Evolutionary conservation across 441 rosid genomes (phyloP).

Genomic region (Metrosideros polymorpha): DNA sequence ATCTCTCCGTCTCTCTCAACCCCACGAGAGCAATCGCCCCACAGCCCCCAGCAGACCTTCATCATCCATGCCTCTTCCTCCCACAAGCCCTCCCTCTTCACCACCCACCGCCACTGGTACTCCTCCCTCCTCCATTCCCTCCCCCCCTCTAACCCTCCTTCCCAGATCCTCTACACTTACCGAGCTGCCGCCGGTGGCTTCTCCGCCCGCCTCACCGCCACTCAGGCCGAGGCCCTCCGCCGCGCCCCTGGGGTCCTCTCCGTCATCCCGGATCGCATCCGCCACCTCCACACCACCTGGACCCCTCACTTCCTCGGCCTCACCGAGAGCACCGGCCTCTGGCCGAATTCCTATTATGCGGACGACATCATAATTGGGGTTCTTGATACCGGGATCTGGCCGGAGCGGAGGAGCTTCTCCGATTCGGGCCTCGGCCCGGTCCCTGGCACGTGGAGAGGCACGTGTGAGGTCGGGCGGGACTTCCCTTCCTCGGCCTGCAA

Average conservation of each 20-base stretch:
- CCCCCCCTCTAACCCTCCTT: slow-evolving; percentile 34
- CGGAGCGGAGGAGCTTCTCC: slow-evolving; percentile 56
- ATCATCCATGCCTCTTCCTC: slow-evolving; percentile 54
- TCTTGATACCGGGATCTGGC: slow-evolving; percentile 84
- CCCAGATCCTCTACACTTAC: slow-evolving; percentile 54
- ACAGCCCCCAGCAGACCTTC: slow-evolving; percentile 34
- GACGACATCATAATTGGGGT: slow-evolving; percentile 71
- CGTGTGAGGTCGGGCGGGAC: slow-evolving; percentile 43
- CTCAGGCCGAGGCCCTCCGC: slow-evolving; percentile 36
- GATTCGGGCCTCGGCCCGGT: slow-evolving; percentile 34
- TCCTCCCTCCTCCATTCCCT: slow-evolving; percentile 42
- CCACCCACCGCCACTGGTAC: slow-evolving; percentile 6
- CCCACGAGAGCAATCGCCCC: slow-evolving; percentile 2
- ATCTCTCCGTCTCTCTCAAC: not conserved
- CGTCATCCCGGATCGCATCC: slow-evolving; percentile 52
- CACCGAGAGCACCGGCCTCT: slow-evolving; percentile 44
- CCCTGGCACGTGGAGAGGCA: slow-evolving; percentile 59
- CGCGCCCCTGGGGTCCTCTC: slow-evolving; percentile 44
- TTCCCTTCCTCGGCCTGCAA: slow-evolving; percentile 60
- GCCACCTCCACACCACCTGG: slow-evolving; percentile 71
- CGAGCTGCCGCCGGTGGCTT: slow-evolving; percentile 45
- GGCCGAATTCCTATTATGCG: slow-evolving; percentile 54
- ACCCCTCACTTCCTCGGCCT: slow-evolving; percentile 69
- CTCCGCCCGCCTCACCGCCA: slow-evolving; percentile 51
- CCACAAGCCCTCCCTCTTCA: slow-evolving; percentile 39